Base-by-base conservation (phyloP, 371 early-diverging fungal species). In the Mucor mucedo region DNA sequence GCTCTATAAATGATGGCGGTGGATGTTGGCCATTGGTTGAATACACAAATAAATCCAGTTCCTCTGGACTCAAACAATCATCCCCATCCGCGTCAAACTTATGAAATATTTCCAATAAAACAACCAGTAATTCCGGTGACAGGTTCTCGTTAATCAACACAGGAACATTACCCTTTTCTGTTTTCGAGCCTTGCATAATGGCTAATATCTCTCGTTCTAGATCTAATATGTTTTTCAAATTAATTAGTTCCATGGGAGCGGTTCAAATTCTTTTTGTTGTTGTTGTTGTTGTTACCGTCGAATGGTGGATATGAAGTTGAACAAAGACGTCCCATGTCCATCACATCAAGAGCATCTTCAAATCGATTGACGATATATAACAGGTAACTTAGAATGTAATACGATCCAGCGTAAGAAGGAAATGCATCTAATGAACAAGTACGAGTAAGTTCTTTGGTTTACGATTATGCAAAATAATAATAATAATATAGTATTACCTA, bases 21-120 rank as follows among this genome's bases (percentile, higher is more conserved):
- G 87, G 84, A 44, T 81, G 83, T 13, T 79, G 76, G n/a, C 87
- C 87, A 41, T 87, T 87, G 27, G 85, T 87, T 11, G 71, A 71
- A 61, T 71, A 83, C 33, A 87, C 82, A 65, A 84, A 87, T 1
- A 71, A 65, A 52, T 76, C 78, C 8, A 87, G 68, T 65, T 87
- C 87, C 28, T 72, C 33, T 4, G 78, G 69, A 5, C 65, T 69
- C 14, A 84, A 68, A 35, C 78, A 75, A 30, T 79, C 82, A 70
- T 87, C 87, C 16, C 57, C 48, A 55, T 87, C 87, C 66, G 78
- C 74, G 53, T 87, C 87, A 72, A 87, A 87, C 2, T 28, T 58
- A 28, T 73, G 60, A 67, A 87, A 87, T 16, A 87, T 77, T 21
- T 76, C 80, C 0, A 72, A 61, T 50, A 87, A 63, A 1, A 79